These are phyloP conservation scores for Globisporangium viniferum DNA, from an alignment of 352 stramenopile genomes.

Conservation along the genomic window DNA sequence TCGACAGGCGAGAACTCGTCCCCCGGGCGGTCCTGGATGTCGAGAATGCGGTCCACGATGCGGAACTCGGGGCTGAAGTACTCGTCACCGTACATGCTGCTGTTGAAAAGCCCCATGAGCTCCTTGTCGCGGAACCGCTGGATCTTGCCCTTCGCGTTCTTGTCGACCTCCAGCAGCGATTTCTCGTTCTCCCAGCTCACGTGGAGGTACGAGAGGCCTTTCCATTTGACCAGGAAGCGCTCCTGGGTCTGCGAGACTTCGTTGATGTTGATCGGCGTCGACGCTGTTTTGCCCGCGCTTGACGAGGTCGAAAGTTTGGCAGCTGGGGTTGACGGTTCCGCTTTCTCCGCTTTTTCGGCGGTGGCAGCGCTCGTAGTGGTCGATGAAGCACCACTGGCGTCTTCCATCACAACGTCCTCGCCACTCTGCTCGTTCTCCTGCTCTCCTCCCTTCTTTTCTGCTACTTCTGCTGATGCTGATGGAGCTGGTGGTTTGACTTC, in stretches of 20 bases:
- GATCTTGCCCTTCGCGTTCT: slow-evolving; percentile 84
- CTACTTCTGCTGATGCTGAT: not conserved
- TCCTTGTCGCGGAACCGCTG: slow-evolving; percentile 85
- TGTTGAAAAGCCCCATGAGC: slow-evolving; percentile 37
- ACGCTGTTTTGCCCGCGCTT: slow-evolving; percentile 1
- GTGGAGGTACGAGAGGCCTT: slow-evolving; percentile 86
- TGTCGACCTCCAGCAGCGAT: slow-evolving; percentile 77
- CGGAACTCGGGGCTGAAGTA: slow-evolving; percentile 91
- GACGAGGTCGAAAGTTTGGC: not conserved
- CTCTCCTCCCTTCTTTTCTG: not conserved
- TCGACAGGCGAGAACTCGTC: slow-evolving; percentile 65
- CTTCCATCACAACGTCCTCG: slow-evolving; percentile 4
- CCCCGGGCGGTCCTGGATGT: slow-evolving; percentile 71
- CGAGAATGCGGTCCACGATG: slow-evolving; percentile 87
- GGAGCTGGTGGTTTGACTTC: not conserved
- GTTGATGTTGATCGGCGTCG: slow-evolving; percentile 10
- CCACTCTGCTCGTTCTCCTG: slow-evolving; percentile 7
- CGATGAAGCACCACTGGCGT: not conserved
- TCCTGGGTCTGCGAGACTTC: slow-evolving; percentile 31
- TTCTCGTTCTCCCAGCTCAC: slow-evolving; percentile 89
- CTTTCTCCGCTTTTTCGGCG: slow-evolving; percentile 12
- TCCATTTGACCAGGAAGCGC: slow-evolving; percentile 91
- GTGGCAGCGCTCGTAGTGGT: not conserved
- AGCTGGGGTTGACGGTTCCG: slow-evolving; percentile 6
- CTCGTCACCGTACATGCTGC: slow-evolving; percentile 72